phyloP scores from a whole-genome alignment of 257 asterid genomes.

The Solanum pinnatisectum region DNA sequence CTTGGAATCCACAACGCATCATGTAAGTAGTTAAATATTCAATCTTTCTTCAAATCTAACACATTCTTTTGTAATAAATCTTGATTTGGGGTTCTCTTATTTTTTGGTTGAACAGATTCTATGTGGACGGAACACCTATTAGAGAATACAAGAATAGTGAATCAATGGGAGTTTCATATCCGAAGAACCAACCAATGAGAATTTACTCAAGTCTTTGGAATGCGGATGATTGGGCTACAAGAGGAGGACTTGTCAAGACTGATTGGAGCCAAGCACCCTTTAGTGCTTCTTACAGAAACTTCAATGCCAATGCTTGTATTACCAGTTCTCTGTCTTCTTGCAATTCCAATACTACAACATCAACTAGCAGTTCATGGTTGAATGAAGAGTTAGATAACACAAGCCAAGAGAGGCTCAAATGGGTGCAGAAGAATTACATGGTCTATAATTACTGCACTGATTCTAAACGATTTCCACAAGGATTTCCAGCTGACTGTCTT shows the following conservation, averaged over 20 bases:
- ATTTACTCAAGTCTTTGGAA: neutral
- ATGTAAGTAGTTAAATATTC: too few species aligned
- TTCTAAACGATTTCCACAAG: neutral
- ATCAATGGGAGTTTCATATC: neutral
- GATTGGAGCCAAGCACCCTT: neutral
- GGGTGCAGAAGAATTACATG: neutral
- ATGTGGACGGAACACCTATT: neutral
- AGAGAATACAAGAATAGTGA: neutral
- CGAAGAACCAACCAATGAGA: neutral
- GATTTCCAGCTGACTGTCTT: neutral
- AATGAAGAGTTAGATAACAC: neutral
- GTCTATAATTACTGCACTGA: neutral
- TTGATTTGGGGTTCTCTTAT: too few species aligned
- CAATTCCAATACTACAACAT: neutral
- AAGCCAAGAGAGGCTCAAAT: neutral
- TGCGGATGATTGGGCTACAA: neutral
- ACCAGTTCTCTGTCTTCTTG: neutral
- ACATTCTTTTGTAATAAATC: too few species aligned
- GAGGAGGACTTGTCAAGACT: neutral
- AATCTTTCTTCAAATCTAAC: too few species aligned
- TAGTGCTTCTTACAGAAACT: neutral
- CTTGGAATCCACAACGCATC: too few species aligned
- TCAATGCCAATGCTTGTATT: neutral
- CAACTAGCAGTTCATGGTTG: neutral
- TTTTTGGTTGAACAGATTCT: neutral